phyloP scores from a whole-genome alignment of 1,284 basidiomycete species.

The Apiotrichum akiyoshidainum region DNA sequence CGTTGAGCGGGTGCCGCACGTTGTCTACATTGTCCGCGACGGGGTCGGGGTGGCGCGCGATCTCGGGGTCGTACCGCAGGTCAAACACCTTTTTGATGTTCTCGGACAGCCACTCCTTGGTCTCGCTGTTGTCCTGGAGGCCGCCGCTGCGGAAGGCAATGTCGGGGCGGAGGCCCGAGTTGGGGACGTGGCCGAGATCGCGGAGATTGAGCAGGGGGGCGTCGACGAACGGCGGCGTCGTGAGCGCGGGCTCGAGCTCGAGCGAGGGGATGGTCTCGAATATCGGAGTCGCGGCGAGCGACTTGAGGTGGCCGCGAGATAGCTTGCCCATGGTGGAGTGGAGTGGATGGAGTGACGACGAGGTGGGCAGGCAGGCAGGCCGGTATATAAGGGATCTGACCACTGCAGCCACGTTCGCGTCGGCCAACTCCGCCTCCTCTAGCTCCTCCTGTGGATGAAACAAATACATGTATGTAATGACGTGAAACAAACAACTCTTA shows the following conservation, averaged over 20 bases:
- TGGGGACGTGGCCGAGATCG: conserved; percentile 15
- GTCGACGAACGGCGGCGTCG: conserved; percentile 14
- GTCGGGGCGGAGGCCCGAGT: conserved; percentile 4
- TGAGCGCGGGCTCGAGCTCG: conserved; percentile 5
- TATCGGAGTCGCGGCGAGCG: conserved; percentile 7
- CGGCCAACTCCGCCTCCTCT: too few species aligned
- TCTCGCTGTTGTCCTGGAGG: conserved; percentile 1
- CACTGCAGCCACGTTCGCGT: too few species aligned
- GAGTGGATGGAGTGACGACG: background rate
- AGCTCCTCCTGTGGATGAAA: too few species aligned
- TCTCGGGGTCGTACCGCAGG: conserved; percentile 13
- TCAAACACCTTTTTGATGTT: conserved; percentile 14
- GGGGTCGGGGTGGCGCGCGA: conserved; percentile 9
- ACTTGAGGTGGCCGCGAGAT: conserved; percentile 4
- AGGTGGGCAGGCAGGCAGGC: too few species aligned
- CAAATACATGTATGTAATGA: background rate
- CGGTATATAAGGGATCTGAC: too few species aligned
- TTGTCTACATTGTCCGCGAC: conserved; percentile 3
- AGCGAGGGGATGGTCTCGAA: background rate
- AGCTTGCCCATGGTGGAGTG: background rate
- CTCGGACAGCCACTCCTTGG: conserved; percentile 8
- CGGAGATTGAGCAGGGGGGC: conserved; percentile 14
- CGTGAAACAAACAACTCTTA: background rate
- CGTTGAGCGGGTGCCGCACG: conserved; percentile 4
- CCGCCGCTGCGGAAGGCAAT: conserved; percentile 12